Base-by-base conservation (phyloP, 2,329 filamentous ascomycete species). In the Arthroderma sp. region DNA sequence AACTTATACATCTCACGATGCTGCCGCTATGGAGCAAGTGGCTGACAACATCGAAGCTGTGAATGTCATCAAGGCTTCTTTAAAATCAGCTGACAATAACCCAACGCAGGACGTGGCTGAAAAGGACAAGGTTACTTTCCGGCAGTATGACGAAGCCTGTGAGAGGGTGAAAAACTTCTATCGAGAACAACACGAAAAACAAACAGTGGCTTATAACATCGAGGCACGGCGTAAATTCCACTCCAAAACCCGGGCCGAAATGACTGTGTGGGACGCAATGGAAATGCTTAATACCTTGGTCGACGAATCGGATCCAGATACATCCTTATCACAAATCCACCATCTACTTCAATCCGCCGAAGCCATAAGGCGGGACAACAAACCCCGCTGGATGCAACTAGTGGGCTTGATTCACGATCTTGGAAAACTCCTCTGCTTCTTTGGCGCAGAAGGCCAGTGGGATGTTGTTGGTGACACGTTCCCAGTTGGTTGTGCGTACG, bases 261-360 rank as follows among this genome's bases (percentile, higher is more conserved):
- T 94, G 83, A 82, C 80, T 49, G 74, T 94, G 61, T 94, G 87
- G 87, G 73, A 93, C 62, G 87, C 87, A 28, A 91, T 94, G 67
- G 84, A 93, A 74, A 89, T 86, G 66, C 81, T 94, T 58, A 85
- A 94, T 73, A 87, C 83, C 0, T 74, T 94, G 43, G 84, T 94
- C 62, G 87, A 94, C 66, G 84, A 93, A 65, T 87, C 81, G 11
- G 87, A 94, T 67, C 87, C 87, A 1, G 86, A 94, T 67, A 94
- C 87, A 38, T 79, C 77, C 41, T 79, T 94, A 49, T 83, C 79
- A 28, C 87, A 94, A 69, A 93, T 94, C 60, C 83, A 93, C 65
- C 87, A 94, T 64, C 74, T 94, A 31, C 76, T 94, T 11, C 87
- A 94, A 63, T 81, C 83, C 11, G 87, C 87, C 44, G 87, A 94